Conservation (phyloP, 2,329 filamentous ascomycete genomes). For the Paraconiothyrium brasiliense region DNA sequence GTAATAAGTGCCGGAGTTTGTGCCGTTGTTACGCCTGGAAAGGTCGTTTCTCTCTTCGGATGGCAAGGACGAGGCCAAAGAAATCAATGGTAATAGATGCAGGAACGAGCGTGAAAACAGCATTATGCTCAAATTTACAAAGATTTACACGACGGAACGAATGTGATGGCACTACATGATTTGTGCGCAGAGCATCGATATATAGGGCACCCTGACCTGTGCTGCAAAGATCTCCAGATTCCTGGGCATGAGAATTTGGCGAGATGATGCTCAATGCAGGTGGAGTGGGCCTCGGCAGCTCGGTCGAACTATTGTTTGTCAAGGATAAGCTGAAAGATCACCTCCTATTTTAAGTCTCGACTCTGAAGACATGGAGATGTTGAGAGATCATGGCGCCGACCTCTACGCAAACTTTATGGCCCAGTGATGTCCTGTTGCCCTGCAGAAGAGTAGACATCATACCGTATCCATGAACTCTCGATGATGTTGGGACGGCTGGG, state of each 20-base stretch:
- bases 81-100: background rate
- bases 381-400: background rate
- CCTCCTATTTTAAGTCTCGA: background rate
- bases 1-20: slow-evolving; percentile 7
- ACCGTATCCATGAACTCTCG: background rate
- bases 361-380: background rate
- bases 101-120: slow-evolving; percentile 1
- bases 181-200: background rate
- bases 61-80: background rate
- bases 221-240: background rate
- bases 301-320: background rate
- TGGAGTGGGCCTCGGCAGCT: background rate
- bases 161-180: background rate
- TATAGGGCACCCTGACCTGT: background rate
- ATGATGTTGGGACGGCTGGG: background rate
- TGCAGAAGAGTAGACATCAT: background rate
- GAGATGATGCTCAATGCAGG: slow-evolving; percentile 7
- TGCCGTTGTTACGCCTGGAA: background rate
- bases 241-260: background rate
- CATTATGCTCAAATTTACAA: background rate
- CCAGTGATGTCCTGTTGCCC: background rate
- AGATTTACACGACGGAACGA: background rate
- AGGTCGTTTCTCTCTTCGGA: background rate
- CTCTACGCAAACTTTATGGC: background rate
- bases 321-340: background rate